Conservation (phyloP, 2,329 filamentous ascomycete genomes). For the Epichloe uncinata region DNA sequence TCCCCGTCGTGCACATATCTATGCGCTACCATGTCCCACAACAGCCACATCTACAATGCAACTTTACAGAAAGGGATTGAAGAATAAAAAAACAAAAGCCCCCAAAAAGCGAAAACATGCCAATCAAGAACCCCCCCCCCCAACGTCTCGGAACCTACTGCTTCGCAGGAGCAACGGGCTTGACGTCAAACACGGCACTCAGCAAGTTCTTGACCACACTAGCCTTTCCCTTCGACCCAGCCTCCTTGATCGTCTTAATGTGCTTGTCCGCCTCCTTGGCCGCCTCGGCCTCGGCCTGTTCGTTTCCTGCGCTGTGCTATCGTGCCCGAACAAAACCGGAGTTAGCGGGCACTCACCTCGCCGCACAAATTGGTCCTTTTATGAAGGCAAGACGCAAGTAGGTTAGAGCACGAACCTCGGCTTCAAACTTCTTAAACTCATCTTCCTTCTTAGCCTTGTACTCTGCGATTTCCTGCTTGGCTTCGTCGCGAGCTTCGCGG, state of each 20-base stretch:
- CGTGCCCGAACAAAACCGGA: neutral
- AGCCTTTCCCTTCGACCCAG: constrained; percentile 66
- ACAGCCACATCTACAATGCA: neutral
- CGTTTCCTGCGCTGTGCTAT: constrained; percentile 85
- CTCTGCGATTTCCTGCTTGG: constrained; percentile 93
- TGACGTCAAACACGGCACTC: constrained; percentile 70
- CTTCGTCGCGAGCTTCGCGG: constrained; percentile 90
- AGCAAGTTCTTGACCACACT: constrained; percentile 76
- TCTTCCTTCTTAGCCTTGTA: constrained; percentile 84
- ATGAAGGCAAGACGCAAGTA: neutral
- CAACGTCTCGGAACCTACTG: constrained; percentile 10
- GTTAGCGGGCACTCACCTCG: neutral
- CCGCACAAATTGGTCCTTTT: too few relatives aligned
- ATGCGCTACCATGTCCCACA: neutral
- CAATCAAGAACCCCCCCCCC: neutral
- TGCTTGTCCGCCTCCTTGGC: constrained; percentile 68
- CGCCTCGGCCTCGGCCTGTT: constrained; percentile 62
- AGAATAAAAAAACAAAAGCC: neutral
- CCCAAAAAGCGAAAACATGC: neutral
- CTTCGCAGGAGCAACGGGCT: constrained; percentile 44
- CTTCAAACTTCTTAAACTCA: constrained; percentile 90
- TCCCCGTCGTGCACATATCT: neutral
- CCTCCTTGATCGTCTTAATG: constrained; percentile 67
- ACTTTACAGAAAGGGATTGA: neutral
- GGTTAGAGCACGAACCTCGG: constrained; percentile 34